These are phyloP conservation scores for Inonotus hispidus DNA, from an alignment of 1,284 basidiomycete species.

Conservation along the genomic window DNA sequence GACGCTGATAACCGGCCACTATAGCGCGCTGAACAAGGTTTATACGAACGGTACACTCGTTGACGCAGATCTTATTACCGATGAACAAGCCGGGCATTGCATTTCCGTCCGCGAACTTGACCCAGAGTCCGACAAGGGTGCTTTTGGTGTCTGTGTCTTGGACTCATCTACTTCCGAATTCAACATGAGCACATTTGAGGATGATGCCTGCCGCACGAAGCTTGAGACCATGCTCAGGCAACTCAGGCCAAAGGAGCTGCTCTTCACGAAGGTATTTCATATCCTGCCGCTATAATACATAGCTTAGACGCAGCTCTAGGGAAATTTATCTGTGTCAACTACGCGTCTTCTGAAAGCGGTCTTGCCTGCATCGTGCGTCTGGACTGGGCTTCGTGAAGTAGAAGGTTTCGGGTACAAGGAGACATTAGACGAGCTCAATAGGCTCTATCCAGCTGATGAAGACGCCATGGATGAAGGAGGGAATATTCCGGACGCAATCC, in stretches of 20 bases:
- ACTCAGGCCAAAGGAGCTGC: conserved; percentile 86
- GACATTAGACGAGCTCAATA: conserved; percentile 66
- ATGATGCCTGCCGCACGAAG: conserved; percentile 89
- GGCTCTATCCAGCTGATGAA: conserved; percentile 59
- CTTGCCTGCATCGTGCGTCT: conserved; percentile 74
- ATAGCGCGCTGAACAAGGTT: conserved; percentile 89
- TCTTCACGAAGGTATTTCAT: conserved; percentile 78
- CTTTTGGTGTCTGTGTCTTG: conserved; percentile 90
- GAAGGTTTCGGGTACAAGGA: conserved; percentile 78
- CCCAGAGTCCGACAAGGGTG: conserved; percentile 37
- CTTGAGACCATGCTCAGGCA: conserved; percentile 94
- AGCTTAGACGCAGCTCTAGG: conserved; percentile 39
- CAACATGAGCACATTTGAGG: conserved; percentile 84
- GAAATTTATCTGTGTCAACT: conserved; percentile 78
- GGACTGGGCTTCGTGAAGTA: conserved; percentile 79
- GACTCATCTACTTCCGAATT: conserved; percentile 98
- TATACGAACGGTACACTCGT: conserved; percentile 97
- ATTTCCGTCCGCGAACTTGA: conserved; percentile 78
- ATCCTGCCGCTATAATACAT: not conserved
- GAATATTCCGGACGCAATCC: conserved; percentile 70
- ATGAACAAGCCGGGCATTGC: conserved; percentile 95
- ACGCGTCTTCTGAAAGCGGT: conserved; percentile 76
- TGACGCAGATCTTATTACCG: conserved; percentile 82
- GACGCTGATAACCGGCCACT: conserved; percentile 26
- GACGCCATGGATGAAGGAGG: conserved; percentile 40